phyloP scores from a whole-genome alignment of 2,329 filamentous ascomycete genomes.

The Fusarium austroafricanum region DNA sequence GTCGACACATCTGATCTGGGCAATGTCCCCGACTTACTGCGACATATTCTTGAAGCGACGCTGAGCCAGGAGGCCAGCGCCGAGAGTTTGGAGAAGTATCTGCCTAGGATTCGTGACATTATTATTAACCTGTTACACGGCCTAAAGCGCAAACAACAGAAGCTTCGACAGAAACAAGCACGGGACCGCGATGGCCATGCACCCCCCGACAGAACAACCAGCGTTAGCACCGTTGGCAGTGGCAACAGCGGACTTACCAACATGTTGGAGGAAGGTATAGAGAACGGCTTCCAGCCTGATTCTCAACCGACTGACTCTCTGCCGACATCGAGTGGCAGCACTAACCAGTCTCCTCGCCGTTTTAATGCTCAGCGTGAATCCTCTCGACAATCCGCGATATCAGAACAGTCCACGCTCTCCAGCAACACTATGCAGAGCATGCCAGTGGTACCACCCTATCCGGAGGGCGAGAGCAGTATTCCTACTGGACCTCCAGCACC shows the following conservation, averaged over 20 bases:
- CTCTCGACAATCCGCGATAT: slow-evolving; percentile 61
- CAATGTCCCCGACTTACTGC: slow-evolving; percentile 91
- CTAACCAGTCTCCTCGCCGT: slow-evolving; percentile 60
- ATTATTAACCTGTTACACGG: slow-evolving; percentile 98
- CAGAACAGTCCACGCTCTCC: slow-evolving; percentile 76
- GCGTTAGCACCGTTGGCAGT: slow-evolving; percentile 69
- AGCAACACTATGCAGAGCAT: slow-evolving; percentile 81
- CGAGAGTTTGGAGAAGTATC: slow-evolving; percentile 91
- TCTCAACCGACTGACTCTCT: slow-evolving; percentile 49
- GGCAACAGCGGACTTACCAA: slow-evolving; percentile 66
- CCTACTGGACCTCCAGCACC: slow-evolving; percentile 57
- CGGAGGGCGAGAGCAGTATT: slow-evolving; percentile 67
- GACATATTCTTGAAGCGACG: slow-evolving; percentile 93
- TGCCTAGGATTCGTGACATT: slow-evolving; percentile 95
- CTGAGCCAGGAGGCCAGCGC: slow-evolving; percentile 96
- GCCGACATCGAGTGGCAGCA: slow-evolving; percentile 41
- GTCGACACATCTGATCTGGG: slow-evolving; percentile 95
- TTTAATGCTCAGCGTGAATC: slow-evolving; percentile 62
- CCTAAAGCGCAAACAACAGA: slow-evolving; percentile 95
- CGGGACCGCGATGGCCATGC: slow-evolving; percentile 64
- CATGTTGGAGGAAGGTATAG: slow-evolving; percentile 69
- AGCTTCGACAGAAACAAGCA: slow-evolving; percentile 74
- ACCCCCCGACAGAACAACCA: slow-evolving; percentile 64
- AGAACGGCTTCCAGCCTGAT: slow-evolving; percentile 62
- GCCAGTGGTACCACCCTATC: slow-evolving; percentile 78